Base-by-base conservation (phyloP, 108 stramenopile genomes). In the Aurantiochytrium sp. region DNA sequence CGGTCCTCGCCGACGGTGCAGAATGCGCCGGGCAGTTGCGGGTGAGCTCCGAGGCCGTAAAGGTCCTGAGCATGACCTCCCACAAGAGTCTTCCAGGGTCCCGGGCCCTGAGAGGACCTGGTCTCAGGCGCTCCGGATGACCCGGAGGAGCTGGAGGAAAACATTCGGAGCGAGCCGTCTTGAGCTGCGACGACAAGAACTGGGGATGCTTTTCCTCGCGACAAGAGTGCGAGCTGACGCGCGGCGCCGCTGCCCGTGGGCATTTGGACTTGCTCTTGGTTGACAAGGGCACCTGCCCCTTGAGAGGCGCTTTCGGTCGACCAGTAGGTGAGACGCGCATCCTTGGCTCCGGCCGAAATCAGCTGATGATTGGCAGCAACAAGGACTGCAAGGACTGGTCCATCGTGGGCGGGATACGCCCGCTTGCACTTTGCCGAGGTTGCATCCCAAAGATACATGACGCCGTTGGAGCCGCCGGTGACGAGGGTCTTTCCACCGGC, bases 1-100 rank as follows among this genome's bases (percentile, higher is more conserved):
- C 91, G 93, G 90, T 95, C 94, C 21, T 93, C 93, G 5, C 96
- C 95, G 5, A 94, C 90, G 10, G 96, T 95, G 25, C 73, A 83
- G 25, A 83, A 83, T 21, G 73, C 73, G 6, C 25, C 49, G 6
- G 47, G 73, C 5, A 83, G 47, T 5, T 45, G 44, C 47, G 73
- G 73, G 49, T 83, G 73, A 5, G 23, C 49, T 8, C 47, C 73
- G n/a, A 51, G 47, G 73, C 73, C 73, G 25, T 83, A 83, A 21
- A 83, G 73, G 49, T 83, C 73, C 49, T 51, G 47, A 8, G 21
- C 35, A 43, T 83, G 73, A 16, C 73, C 73, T 43, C 73, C 73
- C 16, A 83, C 44, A 21, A 83, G 44, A 5, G 73, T 83, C 49
- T 83, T 83, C 73, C 73, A 83, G 5, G 49, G 55, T 12, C 28